Base-by-base conservation (phyloP, 306 rosid genomes). In the Ormosia semicastrata region DNA sequence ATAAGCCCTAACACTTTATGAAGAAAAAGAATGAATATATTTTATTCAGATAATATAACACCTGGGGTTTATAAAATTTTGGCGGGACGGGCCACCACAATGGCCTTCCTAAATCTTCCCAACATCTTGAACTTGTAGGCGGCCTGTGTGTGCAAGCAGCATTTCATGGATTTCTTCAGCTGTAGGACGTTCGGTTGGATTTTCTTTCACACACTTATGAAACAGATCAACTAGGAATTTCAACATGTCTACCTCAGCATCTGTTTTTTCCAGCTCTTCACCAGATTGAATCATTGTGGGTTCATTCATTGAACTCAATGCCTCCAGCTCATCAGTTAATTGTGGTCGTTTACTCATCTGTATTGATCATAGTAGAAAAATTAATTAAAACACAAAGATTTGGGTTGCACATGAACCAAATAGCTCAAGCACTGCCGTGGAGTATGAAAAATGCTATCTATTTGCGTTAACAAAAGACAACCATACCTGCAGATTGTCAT, bases 161-260 rank as follows among this genome's bases (percentile, higher is more conserved):
- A 83, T 77, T 83, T 90, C 81, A 73, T 88, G 73, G 78, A 96
- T 91, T 80, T 89, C 84, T 79, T 92, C 81, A 56, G 97, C 97
- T 1, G 93, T 83, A 15, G 97, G 99, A 14, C 97, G 92, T 58
- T 89, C 88, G 6, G n/a, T 67, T 4, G 97, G 97, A 73, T 89
- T 85, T 75, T 90, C 93, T 68, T 83, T 65, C 0, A 97, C 89
- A 72, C 99, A 96, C 69, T 79, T 88, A 70, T 50, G 88, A 73
- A 91, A 96, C 86, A 96, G 83, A 66, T 93, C 89, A 63, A 94
- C 89, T 50, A 92, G 97, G 82, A 93, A 92, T 46, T 79, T 73
- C 77, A 85, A 40, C 8, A 58, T 43, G 43, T 75, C 90, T 15
- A 47, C 62, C 59, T 89, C 90, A 0, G 81, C 73, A 63, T 89